Evolutionary conservation across 805 yeast species (phyloP).

Genomic region (Kockiozyma suomiensis): DNA sequence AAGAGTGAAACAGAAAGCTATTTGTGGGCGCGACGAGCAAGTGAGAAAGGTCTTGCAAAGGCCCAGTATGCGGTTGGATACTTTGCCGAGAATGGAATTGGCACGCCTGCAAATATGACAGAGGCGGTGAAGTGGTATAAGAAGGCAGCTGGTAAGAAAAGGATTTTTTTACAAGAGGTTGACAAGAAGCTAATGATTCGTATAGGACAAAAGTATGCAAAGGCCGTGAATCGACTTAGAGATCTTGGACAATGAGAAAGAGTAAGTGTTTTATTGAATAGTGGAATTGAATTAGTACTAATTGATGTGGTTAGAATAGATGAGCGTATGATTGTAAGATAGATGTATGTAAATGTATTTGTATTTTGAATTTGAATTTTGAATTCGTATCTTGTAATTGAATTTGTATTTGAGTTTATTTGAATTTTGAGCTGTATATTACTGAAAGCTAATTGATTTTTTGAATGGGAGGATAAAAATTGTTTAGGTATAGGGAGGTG

Average conservation of each 20-base stretch:
- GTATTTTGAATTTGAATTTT: neutral
- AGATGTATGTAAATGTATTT: neutral
- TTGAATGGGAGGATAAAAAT: no score
- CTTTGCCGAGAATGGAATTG: constrained; percentile 70
- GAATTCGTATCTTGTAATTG: no score
- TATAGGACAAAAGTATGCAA: constrained; percentile 20
- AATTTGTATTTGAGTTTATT: no score
- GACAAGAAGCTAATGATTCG: neutral
- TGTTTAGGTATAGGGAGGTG: no score
- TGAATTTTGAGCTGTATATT: no score
- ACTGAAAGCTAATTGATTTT: no score
- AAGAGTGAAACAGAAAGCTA: constrained; percentile 70
- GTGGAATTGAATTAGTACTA: no score
- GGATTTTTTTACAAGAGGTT: neutral
- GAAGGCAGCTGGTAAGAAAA: constrained; percentile 54
- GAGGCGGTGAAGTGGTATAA: constrained; percentile 59
- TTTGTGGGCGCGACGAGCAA: constrained; percentile 72
- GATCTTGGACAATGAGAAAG: constrained; percentile 8
- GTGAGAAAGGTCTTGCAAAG: constrained; percentile 65
- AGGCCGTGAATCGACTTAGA: constrained; percentile 24
- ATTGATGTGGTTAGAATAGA: no score
- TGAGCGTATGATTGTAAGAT: neutral
- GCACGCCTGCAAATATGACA: constrained; percentile 53
- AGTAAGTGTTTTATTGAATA: neutral
- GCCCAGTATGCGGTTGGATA: constrained; percentile 75